These are phyloP conservation scores for Eustoma russellianum DNA, from an alignment of 257 asterid species.

Conservation along the genomic window DNA sequence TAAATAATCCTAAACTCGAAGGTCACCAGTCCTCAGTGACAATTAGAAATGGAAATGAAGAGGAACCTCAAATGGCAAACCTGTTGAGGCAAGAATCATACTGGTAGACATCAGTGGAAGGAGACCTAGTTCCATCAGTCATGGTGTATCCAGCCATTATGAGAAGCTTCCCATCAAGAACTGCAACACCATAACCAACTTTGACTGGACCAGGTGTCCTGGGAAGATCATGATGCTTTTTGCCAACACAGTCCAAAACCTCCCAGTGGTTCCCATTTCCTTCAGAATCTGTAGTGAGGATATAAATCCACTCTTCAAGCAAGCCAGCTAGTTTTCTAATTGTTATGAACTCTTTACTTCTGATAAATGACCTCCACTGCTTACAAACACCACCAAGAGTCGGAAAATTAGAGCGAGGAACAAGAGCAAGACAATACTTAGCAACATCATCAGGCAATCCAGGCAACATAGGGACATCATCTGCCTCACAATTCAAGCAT, in stretches of 20 bases:
- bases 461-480: conserved; percentile 49
- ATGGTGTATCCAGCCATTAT: conserved; percentile 54
- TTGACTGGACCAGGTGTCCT: conserved; percentile 60
- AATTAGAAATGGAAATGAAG: no score
- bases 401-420: conserved; percentile 59
- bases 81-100: conserved; percentile 82
- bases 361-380: conserved; percentile 65
- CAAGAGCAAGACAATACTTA: conserved; percentile 69
- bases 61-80: conserved; percentile 21
- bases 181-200: conserved; percentile 55
- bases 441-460: conserved; percentile 86
- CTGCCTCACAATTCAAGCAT: conserved; percentile 19
- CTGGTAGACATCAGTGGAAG: conserved; percentile 55
- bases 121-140: conserved; percentile 32
- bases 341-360: conserved; percentile 54
- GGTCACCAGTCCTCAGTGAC: no score
- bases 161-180: conserved; percentile 64
- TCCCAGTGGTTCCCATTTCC: conserved; percentile 74
- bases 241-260: conserved; percentile 59
- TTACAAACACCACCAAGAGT: conserved; percentile 66
- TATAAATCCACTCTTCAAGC: conserved; percentile 85
- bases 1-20: no score
- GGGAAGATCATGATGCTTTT: conserved; percentile 37
- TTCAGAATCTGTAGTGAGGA: conserved; percentile 41
- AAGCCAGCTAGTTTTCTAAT: conserved; percentile 64